Conservation (phyloP, 305 asterid genomes). For the Fraxinus floribunda region DNA sequence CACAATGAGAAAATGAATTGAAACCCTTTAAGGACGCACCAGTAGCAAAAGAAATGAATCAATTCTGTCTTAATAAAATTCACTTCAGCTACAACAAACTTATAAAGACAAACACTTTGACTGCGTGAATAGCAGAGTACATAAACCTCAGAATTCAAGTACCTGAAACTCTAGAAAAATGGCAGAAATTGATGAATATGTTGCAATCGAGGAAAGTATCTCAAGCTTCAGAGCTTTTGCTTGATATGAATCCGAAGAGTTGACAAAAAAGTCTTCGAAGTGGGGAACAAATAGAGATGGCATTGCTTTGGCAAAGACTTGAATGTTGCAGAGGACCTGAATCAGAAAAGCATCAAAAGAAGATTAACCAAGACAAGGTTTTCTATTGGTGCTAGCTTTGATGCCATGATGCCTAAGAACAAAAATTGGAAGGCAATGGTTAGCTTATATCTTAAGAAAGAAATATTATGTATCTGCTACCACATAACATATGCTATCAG, state of each 20-base stretch:
- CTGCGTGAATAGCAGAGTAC: not conserved
- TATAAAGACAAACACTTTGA: slow-evolving; percentile 11
- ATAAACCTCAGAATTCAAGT: slow-evolving; percentile 19
- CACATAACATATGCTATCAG: not conserved
- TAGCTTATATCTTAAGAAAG: slow-evolving; percentile 17
- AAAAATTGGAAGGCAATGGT: slow-evolving; percentile 10
- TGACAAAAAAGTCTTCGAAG: slow-evolving; percentile 87
- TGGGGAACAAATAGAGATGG: slow-evolving; percentile 73
- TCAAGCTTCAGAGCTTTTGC: slow-evolving; percentile 86
- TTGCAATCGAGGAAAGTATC: slow-evolving; percentile 78
- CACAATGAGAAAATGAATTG: slow-evolving; percentile 16
- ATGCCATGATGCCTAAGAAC: slow-evolving; percentile 14
- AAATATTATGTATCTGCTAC: slow-evolving; percentile 15
- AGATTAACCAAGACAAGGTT: slow-evolving; percentile 18
- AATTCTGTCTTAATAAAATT: slow-evolving; percentile 7
- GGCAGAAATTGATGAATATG: slow-evolving; percentile 65
- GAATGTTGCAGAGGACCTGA: slow-evolving; percentile 94
- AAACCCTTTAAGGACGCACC: slow-evolving; percentile 8
- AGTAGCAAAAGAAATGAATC: not conserved
- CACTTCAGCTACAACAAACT: not conserved
- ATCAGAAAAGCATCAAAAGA: slow-evolving; percentile 24
- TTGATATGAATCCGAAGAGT: slow-evolving; percentile 72
- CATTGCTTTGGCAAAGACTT: slow-evolving; percentile 86
- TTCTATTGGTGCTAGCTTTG: slow-evolving; percentile 8
- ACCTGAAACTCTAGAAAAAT: slow-evolving; percentile 96